Evolutionary conservation across 1,284 basidiomycete genomes (phyloP), one percentile per base, ranked within the genome.

Genomic region (Ceratobasidium sp.): DNA sequence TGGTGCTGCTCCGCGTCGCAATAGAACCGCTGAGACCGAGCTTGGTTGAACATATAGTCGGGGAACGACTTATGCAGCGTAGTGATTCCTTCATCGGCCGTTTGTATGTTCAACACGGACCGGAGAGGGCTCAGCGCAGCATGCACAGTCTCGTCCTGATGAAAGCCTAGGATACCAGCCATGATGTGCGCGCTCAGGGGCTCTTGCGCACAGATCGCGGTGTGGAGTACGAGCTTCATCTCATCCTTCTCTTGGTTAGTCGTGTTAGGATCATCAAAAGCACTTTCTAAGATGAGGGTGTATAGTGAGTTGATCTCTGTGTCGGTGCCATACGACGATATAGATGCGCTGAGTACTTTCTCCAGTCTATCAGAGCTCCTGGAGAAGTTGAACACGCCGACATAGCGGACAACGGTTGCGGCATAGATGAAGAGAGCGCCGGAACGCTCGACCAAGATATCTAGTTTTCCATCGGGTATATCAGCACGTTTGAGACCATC

Each of bases 401-500:
- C 23, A 42, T 63, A 79, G 40, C 61, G 63, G 5, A 69, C 49
- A 53, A 39, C 33, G 3, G 67, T 69, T 13, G 67, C 67, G 10
- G 67, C 67, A 39, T 69, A 55, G 15, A 69, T 69, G 67, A 69
- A 69, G 18, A 69, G 51, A 13, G 10, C 26, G 18, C 46, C 67
- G 13, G 67, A 51, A 15, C 44, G 49, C 18, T 49, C 20, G 64
- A 42, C 20, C 3, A 67, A 26, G 40, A 4, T 7, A 4, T 42
- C 12, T 4, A 67, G 18, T 2, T 67, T 9, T 6, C 6, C 39
- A 2, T 13, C 20, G 39, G 64, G 6, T n/a, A 46, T 20, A 3
- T 20, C 7, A 15, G 44, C 44, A 6, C 7, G 23, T 20, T 13
- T 15, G 42, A 67, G 64, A 15, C 13, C 42, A 13, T 10, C 64